phyloP scores from a whole-genome alignment of 192 early-diverging fungal species.

The Entophlyctis helioformis region DNA sequence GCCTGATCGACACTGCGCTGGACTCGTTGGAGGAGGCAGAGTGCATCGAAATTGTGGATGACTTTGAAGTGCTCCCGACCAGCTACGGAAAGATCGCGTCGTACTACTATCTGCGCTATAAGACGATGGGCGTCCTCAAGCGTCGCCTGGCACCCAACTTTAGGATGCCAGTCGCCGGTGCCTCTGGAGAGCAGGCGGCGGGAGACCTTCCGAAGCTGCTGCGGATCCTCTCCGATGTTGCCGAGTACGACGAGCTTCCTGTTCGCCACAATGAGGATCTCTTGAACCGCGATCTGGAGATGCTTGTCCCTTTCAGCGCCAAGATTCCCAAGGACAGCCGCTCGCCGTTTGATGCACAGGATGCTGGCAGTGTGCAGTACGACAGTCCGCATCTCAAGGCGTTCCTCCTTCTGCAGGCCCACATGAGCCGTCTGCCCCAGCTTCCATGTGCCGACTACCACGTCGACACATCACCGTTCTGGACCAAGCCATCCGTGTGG shows the following conservation, averaged over 20 bases:
- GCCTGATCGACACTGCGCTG: constrained; percentile 63
- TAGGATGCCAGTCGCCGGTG: constrained; percentile 12
- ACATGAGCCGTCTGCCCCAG: constrained; percentile 56
- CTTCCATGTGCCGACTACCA: constrained; percentile 83
- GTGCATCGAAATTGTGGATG: constrained; percentile 60
- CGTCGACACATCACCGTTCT: constrained; percentile 83
- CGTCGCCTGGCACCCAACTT: constrained; percentile 38
- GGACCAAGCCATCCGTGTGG: constrained; percentile 82
- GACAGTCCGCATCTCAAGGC: constrained; percentile 86
- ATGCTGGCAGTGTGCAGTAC: constrained; percentile 32
- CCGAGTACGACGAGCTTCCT: constrained; percentile 84
- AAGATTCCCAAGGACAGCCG: constrained; percentile 1
- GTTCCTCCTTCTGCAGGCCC: constrained; percentile 78
- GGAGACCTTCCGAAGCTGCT: constrained; percentile 54
- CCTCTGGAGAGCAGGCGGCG: constrained; percentile 9
- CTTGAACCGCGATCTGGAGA: constrained; percentile 72
- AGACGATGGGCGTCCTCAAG: constrained; percentile 61
- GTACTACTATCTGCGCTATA: constrained; percentile 83
- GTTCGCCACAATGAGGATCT: constrained; percentile 93
- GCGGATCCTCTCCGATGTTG: constrained; percentile 64
- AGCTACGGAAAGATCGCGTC: constrained; percentile 73
- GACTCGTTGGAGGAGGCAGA: constrained; percentile 51
- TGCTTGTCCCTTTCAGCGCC: constrained; percentile 54
- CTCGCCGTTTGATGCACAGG: constrained; percentile 2
- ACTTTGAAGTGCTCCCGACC: constrained; percentile 58